Evolutionary conservation across 208 protist species (phyloP).

Genomic region (Vickermania spadyakhi): DNA sequence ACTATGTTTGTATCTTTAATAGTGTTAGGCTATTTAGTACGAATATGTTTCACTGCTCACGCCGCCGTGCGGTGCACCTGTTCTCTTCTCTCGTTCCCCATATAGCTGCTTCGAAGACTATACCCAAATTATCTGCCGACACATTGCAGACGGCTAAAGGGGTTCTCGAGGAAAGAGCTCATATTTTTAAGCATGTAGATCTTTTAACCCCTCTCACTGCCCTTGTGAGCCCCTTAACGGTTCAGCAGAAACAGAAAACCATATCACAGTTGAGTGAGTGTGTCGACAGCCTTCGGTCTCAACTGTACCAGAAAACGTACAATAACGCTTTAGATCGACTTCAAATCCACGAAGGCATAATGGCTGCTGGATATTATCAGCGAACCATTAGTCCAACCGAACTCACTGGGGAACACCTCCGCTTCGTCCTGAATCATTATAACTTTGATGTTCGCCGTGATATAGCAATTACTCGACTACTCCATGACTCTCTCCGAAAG

Average conservation of each 20-base stretch:
- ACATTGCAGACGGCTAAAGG: conserved; percentile 31
- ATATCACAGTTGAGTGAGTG: conserved; percentile 29
- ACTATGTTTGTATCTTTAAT: conserved; percentile 3
- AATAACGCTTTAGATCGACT: conserved; percentile 53
- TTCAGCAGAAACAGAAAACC: conserved; percentile 24
- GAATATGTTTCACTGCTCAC: conserved; percentile 51
- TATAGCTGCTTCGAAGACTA: conserved; percentile 21
- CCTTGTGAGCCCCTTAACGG: conserved; percentile 22
- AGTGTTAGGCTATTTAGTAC: neutral
- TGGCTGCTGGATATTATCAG: conserved; percentile 82
- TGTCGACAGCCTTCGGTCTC: conserved; percentile 36
- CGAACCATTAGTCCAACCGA: conserved; percentile 42
- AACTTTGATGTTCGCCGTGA: conserved; percentile 88
- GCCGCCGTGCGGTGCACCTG: conserved; percentile 46
- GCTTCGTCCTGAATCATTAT: conserved; percentile 86
- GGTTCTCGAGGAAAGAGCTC: conserved; percentile 32
- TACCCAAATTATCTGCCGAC: conserved; percentile 24
- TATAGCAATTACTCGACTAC: conserved; percentile 50
- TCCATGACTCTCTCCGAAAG: conserved; percentile 51
- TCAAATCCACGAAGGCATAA: conserved; percentile 83
- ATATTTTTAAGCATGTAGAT: conserved; percentile 25
- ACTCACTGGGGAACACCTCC: conserved; percentile 57
- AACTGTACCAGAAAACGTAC: conserved; percentile 50
- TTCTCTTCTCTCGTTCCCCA: conserved; percentile 69
- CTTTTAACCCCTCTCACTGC: conserved; percentile 23